These are phyloP conservation scores for Heritiera fomes DNA, from an alignment of 345 rosid genomes.

Conservation along the genomic window DNA sequence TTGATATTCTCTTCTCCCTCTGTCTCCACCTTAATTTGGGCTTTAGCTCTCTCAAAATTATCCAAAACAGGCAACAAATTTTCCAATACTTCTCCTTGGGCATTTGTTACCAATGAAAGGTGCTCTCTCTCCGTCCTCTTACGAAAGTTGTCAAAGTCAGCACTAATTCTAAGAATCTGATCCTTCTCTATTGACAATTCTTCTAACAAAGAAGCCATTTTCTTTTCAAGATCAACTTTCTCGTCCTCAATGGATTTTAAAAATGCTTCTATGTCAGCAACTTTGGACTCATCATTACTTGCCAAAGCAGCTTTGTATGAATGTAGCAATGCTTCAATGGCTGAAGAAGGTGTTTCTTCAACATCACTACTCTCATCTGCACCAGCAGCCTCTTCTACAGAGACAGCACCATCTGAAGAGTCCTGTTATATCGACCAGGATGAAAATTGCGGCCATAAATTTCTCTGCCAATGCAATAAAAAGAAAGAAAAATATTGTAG, in stretches of 20 bases:
- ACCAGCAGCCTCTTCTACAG: constrained; percentile 38
- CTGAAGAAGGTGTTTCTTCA: constrained; percentile 58
- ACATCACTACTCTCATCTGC: constrained; percentile 39
- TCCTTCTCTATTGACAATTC: constrained; percentile 72
- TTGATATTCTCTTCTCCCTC: constrained; percentile 92
- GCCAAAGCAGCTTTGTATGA: constrained; percentile 74
- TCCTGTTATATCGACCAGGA: constrained; percentile 52
- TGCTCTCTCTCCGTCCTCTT: constrained; percentile 92
- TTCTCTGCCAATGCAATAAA: background rate
- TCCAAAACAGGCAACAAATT: constrained; percentile 76
- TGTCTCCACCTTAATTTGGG: constrained; percentile 76
- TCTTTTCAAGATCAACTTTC: constrained; percentile 53
- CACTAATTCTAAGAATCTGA: constrained; percentile 79
- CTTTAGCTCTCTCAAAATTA: constrained; percentile 94
- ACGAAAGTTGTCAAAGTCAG: constrained; percentile 95
- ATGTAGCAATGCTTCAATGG: constrained; percentile 43
- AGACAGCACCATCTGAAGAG: constrained; percentile 50
- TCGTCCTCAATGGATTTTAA: constrained; percentile 71
- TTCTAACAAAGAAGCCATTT: constrained; percentile 56
- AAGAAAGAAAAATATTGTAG: background rate
- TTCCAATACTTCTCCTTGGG: constrained; percentile 94
- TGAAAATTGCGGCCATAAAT: background rate
- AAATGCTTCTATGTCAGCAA: constrained; percentile 67
- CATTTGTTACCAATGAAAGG: constrained; percentile 72
- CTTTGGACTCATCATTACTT: constrained; percentile 52